A percentile compares a stretch with the other conserved stretches of the same genome.
Evolutionary conservation across 225 moss, liverwort and hornwort genomes (phyloP).

Genomic region (Climacium dendroides): DNA sequence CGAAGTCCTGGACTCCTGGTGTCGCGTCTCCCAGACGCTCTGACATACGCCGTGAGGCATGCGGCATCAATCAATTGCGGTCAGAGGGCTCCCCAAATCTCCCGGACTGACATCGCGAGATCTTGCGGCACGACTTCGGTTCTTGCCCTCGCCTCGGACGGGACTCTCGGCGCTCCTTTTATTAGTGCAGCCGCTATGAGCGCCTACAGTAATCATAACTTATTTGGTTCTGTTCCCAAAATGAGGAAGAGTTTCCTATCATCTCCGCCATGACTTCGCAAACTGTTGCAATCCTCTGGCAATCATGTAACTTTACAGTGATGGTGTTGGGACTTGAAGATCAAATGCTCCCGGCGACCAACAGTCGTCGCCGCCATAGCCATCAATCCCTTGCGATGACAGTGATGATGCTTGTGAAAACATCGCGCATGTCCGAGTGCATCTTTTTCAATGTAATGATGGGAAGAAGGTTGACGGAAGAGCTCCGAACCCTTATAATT

Average conservation of each 20-base stretch:
- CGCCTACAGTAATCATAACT: background rate
- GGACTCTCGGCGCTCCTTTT: background rate
- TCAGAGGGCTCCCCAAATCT: background rate
- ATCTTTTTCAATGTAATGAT: background rate
- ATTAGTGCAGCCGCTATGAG: background rate
- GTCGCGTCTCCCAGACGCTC: background rate
- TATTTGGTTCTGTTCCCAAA: background rate
- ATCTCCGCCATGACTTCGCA: background rate
- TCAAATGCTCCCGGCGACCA: background rate
- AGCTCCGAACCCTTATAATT: background rate
- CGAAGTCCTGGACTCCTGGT: background rate
- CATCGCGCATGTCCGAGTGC: background rate
- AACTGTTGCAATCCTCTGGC: background rate
- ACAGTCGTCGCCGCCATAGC: background rate
- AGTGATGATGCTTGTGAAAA: background rate
- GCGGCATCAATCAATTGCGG: constrained; percentile 4
- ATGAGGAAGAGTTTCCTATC: background rate
- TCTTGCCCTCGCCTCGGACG: background rate
- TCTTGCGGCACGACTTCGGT: background rate
- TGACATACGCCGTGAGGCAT: background rate
- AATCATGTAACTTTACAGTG: constrained; percentile 1
- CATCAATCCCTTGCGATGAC: background rate
- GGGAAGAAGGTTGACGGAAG: background rate
- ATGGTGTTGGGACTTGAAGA: background rate
- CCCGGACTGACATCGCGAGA: background rate